Evolutionary conservation across 148 eudicot genomes (phyloP).

Genomic region (Bassia scoparia): DNA sequence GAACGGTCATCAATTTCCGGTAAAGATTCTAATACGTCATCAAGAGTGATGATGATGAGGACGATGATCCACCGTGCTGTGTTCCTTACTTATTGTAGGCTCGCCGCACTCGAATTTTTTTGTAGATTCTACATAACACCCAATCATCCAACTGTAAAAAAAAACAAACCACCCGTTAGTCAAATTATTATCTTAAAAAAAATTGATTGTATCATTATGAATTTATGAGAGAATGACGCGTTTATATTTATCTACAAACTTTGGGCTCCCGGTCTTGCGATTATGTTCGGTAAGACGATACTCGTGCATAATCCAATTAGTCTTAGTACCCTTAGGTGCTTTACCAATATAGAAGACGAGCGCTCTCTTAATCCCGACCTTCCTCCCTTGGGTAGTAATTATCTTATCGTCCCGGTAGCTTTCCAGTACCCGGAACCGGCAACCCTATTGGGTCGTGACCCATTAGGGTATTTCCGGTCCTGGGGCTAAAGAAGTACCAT

Average conservation of each 20-base stretch:
- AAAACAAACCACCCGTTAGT: slow-evolving; percentile 1
- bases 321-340: slow-evolving; percentile 78
- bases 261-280: slow-evolving; percentile 41
- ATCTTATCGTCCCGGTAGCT: slow-evolving; percentile 76
- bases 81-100: slow-evolving; percentile 32
- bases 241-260: slow-evolving; percentile 28
- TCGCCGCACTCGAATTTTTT: slow-evolving; percentile 53
- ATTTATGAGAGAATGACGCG: not conserved
- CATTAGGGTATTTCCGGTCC: slow-evolving; percentile 85
- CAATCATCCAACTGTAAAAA: slow-evolving; percentile 62
- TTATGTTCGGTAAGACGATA: slow-evolving; percentile 58
- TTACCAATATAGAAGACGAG: slow-evolving; percentile 73
- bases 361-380: slow-evolving; percentile 75
- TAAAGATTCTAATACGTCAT: slow-evolving; percentile 54
- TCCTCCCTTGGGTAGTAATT: slow-evolving; percentile 46
- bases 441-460: slow-evolving; percentile 70
- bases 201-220: too few relatives aligned
- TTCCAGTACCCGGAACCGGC: slow-evolving; percentile 90
- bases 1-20: slow-evolving; percentile 45
- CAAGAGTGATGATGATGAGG: slow-evolving; percentile 57
- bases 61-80: slow-evolving; percentile 41
- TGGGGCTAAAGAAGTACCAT: slow-evolving; percentile 77
- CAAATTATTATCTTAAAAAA: too few relatives aligned
- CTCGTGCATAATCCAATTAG: slow-evolving; percentile 96
- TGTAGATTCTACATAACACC: slow-evolving; percentile 76